phyloP scores from a whole-genome alignment of 495 filamentous ascomycete species.

The Oidiodendron maius region DNA sequence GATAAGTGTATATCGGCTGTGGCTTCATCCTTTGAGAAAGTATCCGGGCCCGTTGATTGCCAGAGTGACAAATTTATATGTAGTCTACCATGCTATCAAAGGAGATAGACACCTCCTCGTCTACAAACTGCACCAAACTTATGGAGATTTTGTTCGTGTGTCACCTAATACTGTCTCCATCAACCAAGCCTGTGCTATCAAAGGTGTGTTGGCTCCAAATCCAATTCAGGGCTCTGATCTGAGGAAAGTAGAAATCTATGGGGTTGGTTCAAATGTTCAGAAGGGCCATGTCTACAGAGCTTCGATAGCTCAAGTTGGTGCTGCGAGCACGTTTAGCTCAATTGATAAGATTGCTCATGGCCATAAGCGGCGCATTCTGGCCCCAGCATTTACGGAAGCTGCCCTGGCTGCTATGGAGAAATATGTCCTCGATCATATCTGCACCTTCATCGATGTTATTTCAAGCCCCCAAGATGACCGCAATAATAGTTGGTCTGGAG shows the following conservation, averaged over 20 bases:
- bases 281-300: conserved; percentile 60
- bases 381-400: conserved; percentile 54
- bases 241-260: conserved; percentile 57
- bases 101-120: conserved; percentile 57
- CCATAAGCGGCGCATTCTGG: conserved; percentile 56
- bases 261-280: conserved; percentile 53
- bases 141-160: conserved; percentile 49
- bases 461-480: conserved; percentile 21
- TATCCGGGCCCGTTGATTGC: conserved; percentile 59
- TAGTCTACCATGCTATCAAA: conserved; percentile 49
- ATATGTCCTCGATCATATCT: conserved; percentile 48
- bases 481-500: conserved; percentile 46
- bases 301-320: conserved; percentile 47
- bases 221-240: too few relatives aligned
- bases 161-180: conserved; percentile 56
- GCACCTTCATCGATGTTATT: conserved; percentile 40
- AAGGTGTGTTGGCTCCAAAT: too few relatives aligned
- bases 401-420: conserved; percentile 51
- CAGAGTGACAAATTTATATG: conserved; percentile 49
- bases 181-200: conserved; percentile 47
- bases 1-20: conserved; percentile 52
- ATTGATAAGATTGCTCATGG: conserved; percentile 55
- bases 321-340: conserved; percentile 52
- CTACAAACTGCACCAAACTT: conserved; percentile 48
- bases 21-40: conserved; percentile 58